Evolutionary conservation across 345 rosid genomes (phyloP), one percentile per base, ranked within the genome.

Genomic region (Adansonia digitata): DNA sequence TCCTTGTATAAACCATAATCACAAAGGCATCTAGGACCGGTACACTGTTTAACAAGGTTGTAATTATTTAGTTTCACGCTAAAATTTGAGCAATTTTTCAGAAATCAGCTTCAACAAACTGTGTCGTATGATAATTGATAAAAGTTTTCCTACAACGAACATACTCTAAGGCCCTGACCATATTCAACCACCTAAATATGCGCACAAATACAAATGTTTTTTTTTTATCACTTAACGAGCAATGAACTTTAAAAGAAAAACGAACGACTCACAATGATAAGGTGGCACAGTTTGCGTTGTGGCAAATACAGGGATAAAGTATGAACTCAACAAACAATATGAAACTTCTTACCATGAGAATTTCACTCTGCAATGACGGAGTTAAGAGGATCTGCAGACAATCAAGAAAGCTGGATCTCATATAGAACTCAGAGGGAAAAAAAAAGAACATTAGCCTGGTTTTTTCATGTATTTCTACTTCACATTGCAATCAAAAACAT

Each of bases 41-140:
- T 57, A 61, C 22, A 61, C 29, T 18, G 67, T 60, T 46, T 31
- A 43, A 34, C 18, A 31, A 61, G 11, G 60, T 74, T 61, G 43
- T 35, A 74, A 45, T 26, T 60, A 14, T 53, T 46, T 48, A 20
- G 55, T 73, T 34, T 48, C 66, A 11, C 46, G 76, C 76, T 73
- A 69, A 34, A 59, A 65, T 11, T 74, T 34, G 57, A 61, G 69
- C 69, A 60, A 45, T 45, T 60, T 20, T 61, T 61, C 59, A 61
- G 53, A 60, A 7, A 29, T 61, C 55, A 40, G 39, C 37, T 37
- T 56, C 64, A 72, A 56, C 35, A 59, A 42, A 24, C 49, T 22
- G 22, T 7, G 37, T 24, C 31, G 12, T 10, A 12, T n/a, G 22
- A 7, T 61, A 45, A 74, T 43, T 31, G 56, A 7, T 13, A 39